phyloP scores from a whole-genome alignment of 108 stramenopile species.

The Pseudonitzschia delicatissima region DNA sequence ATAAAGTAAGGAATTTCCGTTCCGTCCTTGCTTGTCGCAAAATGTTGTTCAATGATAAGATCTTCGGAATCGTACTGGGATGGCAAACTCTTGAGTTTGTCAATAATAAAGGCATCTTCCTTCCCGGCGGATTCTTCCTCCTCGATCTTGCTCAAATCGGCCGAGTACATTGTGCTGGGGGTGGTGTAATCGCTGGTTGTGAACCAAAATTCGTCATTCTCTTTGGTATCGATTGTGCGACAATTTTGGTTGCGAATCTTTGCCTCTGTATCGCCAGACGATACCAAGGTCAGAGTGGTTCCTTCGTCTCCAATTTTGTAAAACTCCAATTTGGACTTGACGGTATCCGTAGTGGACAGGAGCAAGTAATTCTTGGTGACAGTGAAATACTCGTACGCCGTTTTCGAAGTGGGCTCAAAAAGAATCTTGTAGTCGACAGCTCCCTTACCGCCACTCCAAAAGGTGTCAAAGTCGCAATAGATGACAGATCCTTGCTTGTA shows the following conservation, averaged over 20 bases:
- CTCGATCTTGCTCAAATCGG: constrained; percentile 59
- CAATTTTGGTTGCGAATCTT: constrained; percentile 59
- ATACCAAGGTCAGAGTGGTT: constrained; percentile 44
- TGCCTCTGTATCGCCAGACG: constrained; percentile 50
- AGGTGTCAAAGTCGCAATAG: constrained; percentile 49
- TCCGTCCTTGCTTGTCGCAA: constrained; percentile 80
- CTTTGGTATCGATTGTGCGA: constrained; percentile 59
- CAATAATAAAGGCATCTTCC: constrained; percentile 44
- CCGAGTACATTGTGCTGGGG: constrained; percentile 62
- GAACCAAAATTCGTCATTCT: constrained; percentile 68
- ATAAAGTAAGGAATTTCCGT: constrained; percentile 86
- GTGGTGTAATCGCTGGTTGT: constrained; percentile 76
- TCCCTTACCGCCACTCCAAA: constrained; percentile 59
- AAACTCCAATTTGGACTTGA: constrained; percentile 74
- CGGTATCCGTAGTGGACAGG: constrained; percentile 75
- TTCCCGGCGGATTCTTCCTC: constrained; percentile 5
- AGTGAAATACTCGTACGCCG: constrained; percentile 66
- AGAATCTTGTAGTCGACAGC: constrained; percentile 61
- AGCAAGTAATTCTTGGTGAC: constrained; percentile 81
- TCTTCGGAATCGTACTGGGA: constrained; percentile 58
- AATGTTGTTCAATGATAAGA: constrained; percentile 58
- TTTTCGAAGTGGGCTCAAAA: constrained; percentile 75
- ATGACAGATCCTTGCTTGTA: constrained; percentile 72
- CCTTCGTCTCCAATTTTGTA: constrained; percentile 66
- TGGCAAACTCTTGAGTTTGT: constrained; percentile 64